Base-by-base conservation (phyloP, 2,329 filamentous ascomycete species). In the Talaromyces verruculosus region DNA sequence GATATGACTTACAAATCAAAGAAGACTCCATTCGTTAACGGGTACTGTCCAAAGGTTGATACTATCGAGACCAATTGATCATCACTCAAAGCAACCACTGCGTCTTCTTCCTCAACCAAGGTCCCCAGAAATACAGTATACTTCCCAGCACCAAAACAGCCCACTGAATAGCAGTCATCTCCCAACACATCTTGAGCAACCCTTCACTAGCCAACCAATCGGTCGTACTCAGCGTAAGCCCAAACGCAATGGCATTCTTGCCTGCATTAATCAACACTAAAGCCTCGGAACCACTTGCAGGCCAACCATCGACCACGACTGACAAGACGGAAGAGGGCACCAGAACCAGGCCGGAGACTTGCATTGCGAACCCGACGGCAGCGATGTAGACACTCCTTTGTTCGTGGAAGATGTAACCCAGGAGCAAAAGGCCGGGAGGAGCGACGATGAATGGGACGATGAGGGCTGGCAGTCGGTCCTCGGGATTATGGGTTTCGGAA, bases 381-480 rank as follows among this genome's bases (percentile, higher is more conserved):
- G 73, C 71, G 4, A 67, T 65, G 33, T 73, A 70, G 37, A 71
- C 71, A 39, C 72, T 69, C 41, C 69, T 68, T n/a, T 69, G 57
- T 1, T 69, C 65, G 1, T 72, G 65, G 30, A 77, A 45, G 4
- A 71, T 74, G 57, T 75, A 77, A 39, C 73, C 72, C 53, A 75
- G 76, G n/a, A 77, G 69, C 28, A 77, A 67, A 1, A 78, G 71
- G 8, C 76, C 76, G 4, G 71, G 59, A 3, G 76, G 73, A n/a
- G 72, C 74, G 39, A 77, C 60, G n/a, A 78, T 51, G 53, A 80
- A 74, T 5, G 79, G 78, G 11, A 80, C 67, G 28, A 78, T 71
- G 1, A 81, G 72, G 1, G 77, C 73, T 1, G 79, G 75, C 1
- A 81, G 70, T 33, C 78, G 74, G 68, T 79, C 75, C 64, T 81